Conservation (phyloP, 192 early-diverging fungal species). For the Gigaspora rosea region DNA sequence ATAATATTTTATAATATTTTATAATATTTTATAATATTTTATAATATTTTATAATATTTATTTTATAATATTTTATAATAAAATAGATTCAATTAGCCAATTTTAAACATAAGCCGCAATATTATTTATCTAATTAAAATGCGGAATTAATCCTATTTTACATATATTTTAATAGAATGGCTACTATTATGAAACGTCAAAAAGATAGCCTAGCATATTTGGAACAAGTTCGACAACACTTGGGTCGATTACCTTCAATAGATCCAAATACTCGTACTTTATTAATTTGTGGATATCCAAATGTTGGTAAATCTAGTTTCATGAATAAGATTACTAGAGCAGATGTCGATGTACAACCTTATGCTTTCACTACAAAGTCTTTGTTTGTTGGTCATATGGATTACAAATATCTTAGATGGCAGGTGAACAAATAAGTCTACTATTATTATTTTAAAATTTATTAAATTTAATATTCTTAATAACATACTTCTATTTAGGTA, state of each 20-base stretch:
- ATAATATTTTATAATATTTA: background rate
- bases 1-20: background rate
- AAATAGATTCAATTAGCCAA: no score
- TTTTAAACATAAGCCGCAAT: no score
- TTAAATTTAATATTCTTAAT: background rate
- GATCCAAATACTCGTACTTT: slow-evolving; percentile 99
- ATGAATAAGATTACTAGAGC: slow-evolving; percentile 99
- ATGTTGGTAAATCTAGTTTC: slow-evolving; percentile 98
- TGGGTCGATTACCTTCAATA: slow-evolving; percentile 97
- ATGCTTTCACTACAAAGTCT: slow-evolving; percentile 99
- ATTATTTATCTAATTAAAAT: no score
- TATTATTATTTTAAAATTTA: background rate
- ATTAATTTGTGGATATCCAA: slow-evolving; percentile 99
- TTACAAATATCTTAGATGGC: slow-evolving; percentile 99
- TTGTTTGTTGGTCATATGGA: slow-evolving; percentile 99
- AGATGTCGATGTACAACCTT: slow-evolving; percentile 99
- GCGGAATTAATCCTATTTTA: no score
- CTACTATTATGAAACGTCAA: slow-evolving; percentile 98
- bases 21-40: background rate
- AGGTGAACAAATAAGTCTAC: slow-evolving; percentile 50
- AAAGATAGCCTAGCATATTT: slow-evolving; percentile 96
- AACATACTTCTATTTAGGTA: slow-evolving; percentile 37
- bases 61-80: no score
- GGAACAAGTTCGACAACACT: slow-evolving; percentile 99
- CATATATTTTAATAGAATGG: slow-evolving; percentile 70